Evolutionary conservation across 306 rosid genomes (phyloP), one percentile per base, ranked within the genome.

Genomic region (Corylus americana): DNA sequence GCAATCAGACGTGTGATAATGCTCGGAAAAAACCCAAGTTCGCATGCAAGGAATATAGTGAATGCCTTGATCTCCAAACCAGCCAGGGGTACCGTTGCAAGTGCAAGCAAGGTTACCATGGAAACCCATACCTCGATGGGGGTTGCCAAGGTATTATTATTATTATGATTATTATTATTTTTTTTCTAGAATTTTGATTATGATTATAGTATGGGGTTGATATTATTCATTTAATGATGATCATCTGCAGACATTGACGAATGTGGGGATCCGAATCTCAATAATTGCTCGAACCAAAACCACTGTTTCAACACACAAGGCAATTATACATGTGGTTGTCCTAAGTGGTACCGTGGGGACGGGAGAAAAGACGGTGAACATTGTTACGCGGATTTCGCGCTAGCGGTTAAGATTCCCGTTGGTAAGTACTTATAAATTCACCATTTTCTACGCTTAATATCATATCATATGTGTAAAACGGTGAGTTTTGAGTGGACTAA

Each of bases 71-170:
- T 9, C 20, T 35, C 3, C 53, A 14, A 5, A 51, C 51, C 2
- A 74, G 79, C 7, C 14, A 3, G 4, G 86, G 82, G 4, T 85
- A 83, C 61, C 84, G 37, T 1, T 88, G 89, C 79, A 20, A 37
- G 35, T 88, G 89, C 74, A 49, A 0, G 25, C 51, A 44, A 0
- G 89, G 89, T 2, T 88, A 18, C 39, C 37, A 67, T 10, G 89
- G 89, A 18, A 85, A 74, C 67, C 86, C 86, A 0, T 85, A 83
- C 73, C 81, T 47, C 18, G 59, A 49, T 42, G 45, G 45, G 1
- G 87, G 84, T 11, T 87, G 90, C 73, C n/a, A 48, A 48, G 53
- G 53, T 48, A 48, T 42, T 5, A 29, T 29, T 29, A 1, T 29
- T 29, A 29, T 22, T 22, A 29, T 29, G 1, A 29, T 29, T 29